Percentiles rank a stretch among this genome's conserved stretches.
Evolutionary conservation across 352 stramenopile genomes (phyloP).

Genomic region (Stephanocyclus meneghinianus): DNA sequence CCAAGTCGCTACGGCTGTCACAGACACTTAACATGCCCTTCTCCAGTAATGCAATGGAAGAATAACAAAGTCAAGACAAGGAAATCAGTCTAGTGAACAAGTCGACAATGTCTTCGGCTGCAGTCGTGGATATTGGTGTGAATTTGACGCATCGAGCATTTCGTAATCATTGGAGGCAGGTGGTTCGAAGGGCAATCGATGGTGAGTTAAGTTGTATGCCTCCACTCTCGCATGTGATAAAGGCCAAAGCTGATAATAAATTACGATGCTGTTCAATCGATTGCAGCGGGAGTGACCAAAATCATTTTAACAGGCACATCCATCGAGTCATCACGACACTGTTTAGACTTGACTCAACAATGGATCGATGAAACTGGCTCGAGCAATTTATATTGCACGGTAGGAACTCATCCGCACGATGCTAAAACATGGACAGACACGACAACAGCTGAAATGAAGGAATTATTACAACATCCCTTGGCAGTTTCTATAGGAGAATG

Average conservation of each 20-base stretch:
- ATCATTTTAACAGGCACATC: conserved; percentile 53
- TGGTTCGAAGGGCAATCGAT: conserved; percentile 52
- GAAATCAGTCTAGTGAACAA: too few species aligned
- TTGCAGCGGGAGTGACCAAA: conserved; percentile 37
- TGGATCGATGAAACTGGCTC: conserved; percentile 46
- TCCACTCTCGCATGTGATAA: neutral
- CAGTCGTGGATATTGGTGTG: conserved; percentile 49
- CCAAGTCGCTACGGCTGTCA: too few species aligned
- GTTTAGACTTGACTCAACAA: conserved; percentile 39
- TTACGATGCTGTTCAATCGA: neutral
- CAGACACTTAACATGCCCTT: too few species aligned
- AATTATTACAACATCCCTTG: conserved; percentile 45
- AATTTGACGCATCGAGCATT: conserved; percentile 62
- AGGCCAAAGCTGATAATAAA: neutral
- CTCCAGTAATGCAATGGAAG: too few species aligned
- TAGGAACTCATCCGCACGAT: conserved; percentile 64
- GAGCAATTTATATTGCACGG: conserved; percentile 47
- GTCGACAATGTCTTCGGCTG: neutral
- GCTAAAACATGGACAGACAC: conserved; percentile 51
- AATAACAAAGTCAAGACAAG: too few species aligned
- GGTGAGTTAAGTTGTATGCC: neutral
- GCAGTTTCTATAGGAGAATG: conserved; percentile 69
- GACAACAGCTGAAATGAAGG: conserved; percentile 27
- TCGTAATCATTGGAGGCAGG: conserved; percentile 53
- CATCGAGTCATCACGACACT: conserved; percentile 29